Conservation (phyloP, 129 eudicot species). For the Flaveria bidentis region DNA sequence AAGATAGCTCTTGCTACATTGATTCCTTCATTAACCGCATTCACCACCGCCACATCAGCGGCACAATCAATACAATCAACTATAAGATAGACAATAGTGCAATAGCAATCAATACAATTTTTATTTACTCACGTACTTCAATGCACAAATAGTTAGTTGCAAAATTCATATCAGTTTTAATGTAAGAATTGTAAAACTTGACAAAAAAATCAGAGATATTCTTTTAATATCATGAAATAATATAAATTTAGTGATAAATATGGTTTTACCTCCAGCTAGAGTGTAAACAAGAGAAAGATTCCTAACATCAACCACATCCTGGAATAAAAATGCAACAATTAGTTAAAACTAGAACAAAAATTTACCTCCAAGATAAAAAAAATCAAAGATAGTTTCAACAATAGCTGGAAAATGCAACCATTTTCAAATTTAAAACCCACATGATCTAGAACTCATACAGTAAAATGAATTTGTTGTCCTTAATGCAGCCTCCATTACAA, state of each 20-base stretch:
- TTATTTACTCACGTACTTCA: slow-evolving; percentile 8
- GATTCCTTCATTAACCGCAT: slow-evolving; percentile 90
- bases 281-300: slow-evolving; percentile 91
- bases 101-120: neutral
- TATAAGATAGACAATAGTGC: slow-evolving; percentile 10
- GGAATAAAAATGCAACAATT: slow-evolving; percentile 13
- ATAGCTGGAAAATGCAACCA: too few relatives aligned
- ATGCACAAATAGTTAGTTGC: neutral
- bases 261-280: slow-evolving; percentile 73
- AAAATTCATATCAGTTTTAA: too few relatives aligned
- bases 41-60: slow-evolving; percentile 90
- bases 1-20: slow-evolving; percentile 62
- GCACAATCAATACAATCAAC: slow-evolving; percentile 99
- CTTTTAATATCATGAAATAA: neutral
- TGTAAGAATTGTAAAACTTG: too few relatives aligned
- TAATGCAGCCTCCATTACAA: too few relatives aligned
- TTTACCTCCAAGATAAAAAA: too few relatives aligned
- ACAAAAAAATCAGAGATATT: too few relatives aligned
- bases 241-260: neutral
- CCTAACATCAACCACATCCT: slow-evolving; percentile 86
- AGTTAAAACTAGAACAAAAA: too few relatives aligned
- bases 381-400: too few relatives aligned
- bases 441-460: too few relatives aligned
- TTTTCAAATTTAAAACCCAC: too few relatives aligned
- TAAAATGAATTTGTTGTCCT: too few relatives aligned